A percentile compares a stretch with the other conserved stretches of the same genome.
Conservation (phyloP, 2,329 filamentous ascomycete species). For the Beauveria sp. region DNA sequence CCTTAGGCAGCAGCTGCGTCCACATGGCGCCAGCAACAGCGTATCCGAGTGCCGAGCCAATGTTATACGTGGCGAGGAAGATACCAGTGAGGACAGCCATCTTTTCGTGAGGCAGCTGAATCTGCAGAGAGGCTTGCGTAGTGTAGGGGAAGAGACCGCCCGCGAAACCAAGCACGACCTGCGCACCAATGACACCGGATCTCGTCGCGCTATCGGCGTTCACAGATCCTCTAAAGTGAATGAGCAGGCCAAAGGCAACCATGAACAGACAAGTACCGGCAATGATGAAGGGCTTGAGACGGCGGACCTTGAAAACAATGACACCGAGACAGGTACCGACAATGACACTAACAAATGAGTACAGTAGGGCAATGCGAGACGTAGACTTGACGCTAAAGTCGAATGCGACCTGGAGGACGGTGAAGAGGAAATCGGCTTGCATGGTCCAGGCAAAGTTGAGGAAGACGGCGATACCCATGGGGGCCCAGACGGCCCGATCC, state of each 20-base stretch:
- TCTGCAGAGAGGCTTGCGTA: conserved; percentile 38
- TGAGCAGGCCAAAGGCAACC: conserved; percentile 58
- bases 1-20: conserved; percentile 46
- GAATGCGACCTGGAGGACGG: conserved; percentile 54
- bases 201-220: conserved; percentile 30
- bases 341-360: conserved; percentile 50
- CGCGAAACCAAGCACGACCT: conserved; percentile 55
- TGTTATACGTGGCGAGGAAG: conserved; percentile 55
- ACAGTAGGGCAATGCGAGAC: conserved; percentile 52
- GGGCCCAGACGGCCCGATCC: conserved; percentile 57
- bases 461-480: conserved; percentile 49
- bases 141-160: conserved; percentile 54
- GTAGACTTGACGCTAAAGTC: conserved; percentile 49
- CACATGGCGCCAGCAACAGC: conserved; percentile 55
- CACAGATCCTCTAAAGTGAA: conserved; percentile 51
- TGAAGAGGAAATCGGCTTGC: conserved; percentile 58
- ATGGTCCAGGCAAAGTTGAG: conserved; percentile 54
- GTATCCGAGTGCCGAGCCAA: conserved; percentile 53
- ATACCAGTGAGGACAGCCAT: conserved; percentile 57
- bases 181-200: conserved; percentile 53
- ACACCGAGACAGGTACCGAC: conserved; percentile 49
- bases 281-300: conserved; percentile 57
- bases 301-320: conserved; percentile 48
- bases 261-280: conserved; percentile 52
- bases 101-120: conserved; percentile 38